These are phyloP conservation scores for Aciculoconidium aculeatum DNA, from an alignment of 805 yeast species.

Conservation along the genomic window DNA sequence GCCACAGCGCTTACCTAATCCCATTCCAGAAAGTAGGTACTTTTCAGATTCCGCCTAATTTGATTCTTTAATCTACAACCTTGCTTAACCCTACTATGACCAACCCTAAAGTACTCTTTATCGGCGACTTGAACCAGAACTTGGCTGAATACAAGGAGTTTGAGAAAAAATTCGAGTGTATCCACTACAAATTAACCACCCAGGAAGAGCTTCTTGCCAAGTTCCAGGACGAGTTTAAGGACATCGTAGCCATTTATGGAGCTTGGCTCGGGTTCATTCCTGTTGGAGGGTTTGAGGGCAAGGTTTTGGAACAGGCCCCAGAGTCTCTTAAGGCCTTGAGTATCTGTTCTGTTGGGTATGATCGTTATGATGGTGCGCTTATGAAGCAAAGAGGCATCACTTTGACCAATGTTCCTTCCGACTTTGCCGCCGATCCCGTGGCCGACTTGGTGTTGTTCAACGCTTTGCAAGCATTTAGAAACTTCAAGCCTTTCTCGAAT, in stretches of 20 bases:
- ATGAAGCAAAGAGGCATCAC: slow-evolving; percentile 40
- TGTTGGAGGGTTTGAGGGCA: slow-evolving; percentile 45
- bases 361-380: slow-evolving; percentile 40
- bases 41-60: too few relatives aligned
- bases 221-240: slow-evolving; percentile 33
- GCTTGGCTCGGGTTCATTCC: slow-evolving; percentile 53
- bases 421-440: slow-evolving; percentile 62
- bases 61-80: too few relatives aligned
- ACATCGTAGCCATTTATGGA: slow-evolving; percentile 50
- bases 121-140: slow-evolving; percentile 44
- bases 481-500: slow-evolving; percentile 33
- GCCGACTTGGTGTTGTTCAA: slow-evolving; percentile 65
- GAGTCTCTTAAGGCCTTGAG: slow-evolving; percentile 40
- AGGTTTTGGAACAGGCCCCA: slow-evolving; percentile 42
- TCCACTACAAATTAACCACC: slow-evolving; percentile 36
- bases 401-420: slow-evolving; percentile 52
- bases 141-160: slow-evolving; percentile 44
- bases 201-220: slow-evolving; percentile 36
- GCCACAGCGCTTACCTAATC: too few relatives aligned
- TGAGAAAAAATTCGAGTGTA: slow-evolving; percentile 29
- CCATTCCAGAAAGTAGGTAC: too few relatives aligned
- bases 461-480: slow-evolving; percentile 55
- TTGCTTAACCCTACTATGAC: too few relatives aligned
- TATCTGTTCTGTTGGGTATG: slow-evolving; percentile 55
- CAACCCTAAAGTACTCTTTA: slow-evolving; percentile 39